Evolutionary conservation across 306 rosid species (phyloP).

Genomic region (Begonia fuchsioides): DNA sequence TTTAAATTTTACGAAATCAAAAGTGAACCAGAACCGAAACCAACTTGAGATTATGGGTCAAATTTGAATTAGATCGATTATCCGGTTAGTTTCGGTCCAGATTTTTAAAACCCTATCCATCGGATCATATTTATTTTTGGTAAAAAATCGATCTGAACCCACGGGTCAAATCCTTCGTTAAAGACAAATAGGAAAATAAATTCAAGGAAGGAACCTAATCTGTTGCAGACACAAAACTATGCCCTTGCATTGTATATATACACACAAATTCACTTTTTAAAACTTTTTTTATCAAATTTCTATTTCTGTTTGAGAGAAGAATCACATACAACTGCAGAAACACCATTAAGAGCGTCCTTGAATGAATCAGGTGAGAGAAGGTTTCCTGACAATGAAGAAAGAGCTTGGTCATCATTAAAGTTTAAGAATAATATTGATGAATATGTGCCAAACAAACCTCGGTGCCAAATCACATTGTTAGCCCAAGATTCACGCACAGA

Average conservation of each 20-base stretch:
- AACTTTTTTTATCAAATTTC: not conserved
- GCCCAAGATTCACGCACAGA: constrained; percentile 77
- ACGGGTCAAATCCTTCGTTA: too few species aligned
- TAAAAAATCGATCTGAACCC: too few species aligned
- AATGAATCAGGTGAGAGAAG: constrained; percentile 65
- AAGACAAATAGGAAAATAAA: too few species aligned
- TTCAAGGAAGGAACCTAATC: too few species aligned
- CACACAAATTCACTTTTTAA: not conserved
- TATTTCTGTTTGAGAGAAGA: constrained; percentile 1
- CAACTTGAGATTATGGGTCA: too few species aligned
- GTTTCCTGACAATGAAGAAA: constrained; percentile 46
- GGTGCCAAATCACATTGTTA: constrained; percentile 48
- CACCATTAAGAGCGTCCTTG: constrained; percentile 74
- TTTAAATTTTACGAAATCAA: too few species aligned
- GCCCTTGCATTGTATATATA: not conserved
- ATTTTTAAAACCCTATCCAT: too few species aligned
- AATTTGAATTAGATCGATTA: too few species aligned
- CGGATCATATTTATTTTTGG: too few species aligned
- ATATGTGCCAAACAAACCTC: constrained; percentile 38
- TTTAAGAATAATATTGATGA: not conserved
- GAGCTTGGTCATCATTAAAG: constrained; percentile 11
- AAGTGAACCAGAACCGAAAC: too few species aligned
- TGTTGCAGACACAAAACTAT: not conserved
- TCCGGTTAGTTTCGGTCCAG: too few species aligned
- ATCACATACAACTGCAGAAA: constrained; percentile 72